These are phyloP conservation scores for Paecilomyces variotii DNA, from an alignment of 2,329 filamentous ascomycete species.

Conservation along the genomic window DNA sequence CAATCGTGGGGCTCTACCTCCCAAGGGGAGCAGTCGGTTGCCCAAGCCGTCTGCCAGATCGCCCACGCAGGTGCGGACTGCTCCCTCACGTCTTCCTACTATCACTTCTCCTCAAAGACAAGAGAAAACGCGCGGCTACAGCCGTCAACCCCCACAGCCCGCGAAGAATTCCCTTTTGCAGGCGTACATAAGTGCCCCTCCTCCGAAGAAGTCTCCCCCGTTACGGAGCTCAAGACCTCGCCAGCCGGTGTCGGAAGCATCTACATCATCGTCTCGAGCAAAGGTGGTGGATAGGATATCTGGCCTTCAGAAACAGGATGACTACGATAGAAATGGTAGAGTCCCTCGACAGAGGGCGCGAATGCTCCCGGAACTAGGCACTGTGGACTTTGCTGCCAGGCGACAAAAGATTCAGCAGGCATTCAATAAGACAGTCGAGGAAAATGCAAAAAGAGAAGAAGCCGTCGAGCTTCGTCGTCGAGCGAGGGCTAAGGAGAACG, in stretches of 20 bases:
- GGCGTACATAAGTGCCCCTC: conserved; percentile 64
- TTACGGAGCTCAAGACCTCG: conserved; percentile 75
- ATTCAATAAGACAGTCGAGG: conserved; percentile 74
- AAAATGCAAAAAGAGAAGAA: conserved; percentile 52
- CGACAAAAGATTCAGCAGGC: conserved; percentile 76
- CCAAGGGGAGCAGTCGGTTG: conserved; percentile 33
- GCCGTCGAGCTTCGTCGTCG: conserved; percentile 44
- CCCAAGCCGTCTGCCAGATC: conserved; percentile 31
- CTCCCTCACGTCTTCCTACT: conserved; percentile 17
- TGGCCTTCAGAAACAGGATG: conserved; percentile 30
- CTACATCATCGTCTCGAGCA: conserved; percentile 61
- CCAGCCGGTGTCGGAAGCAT: conserved; percentile 67
- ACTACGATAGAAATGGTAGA: conserved; percentile 22
- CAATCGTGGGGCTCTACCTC: conserved; percentile 24
- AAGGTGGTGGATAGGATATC: conserved; percentile 54
- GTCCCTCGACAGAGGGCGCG: conserved; percentile 28
- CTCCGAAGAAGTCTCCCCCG: conserved; percentile 66
- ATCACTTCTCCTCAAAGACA: conserved; percentile 28
- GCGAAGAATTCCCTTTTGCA: conserved; percentile 56
- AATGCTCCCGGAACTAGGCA: conserved; percentile 55
- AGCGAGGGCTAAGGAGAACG: conserved; percentile 37
- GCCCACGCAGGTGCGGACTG: conserved; percentile 18
- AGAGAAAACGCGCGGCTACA: conserved; percentile 23
- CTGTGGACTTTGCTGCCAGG: conserved; percentile 77
- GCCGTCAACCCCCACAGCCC: conserved; percentile 24